Percentiles rank a stretch among this genome's conserved stretches.
phyloP scores from a whole-genome alignment of 805 yeast species.

The Suhomyces tanzawaensis region DNA sequence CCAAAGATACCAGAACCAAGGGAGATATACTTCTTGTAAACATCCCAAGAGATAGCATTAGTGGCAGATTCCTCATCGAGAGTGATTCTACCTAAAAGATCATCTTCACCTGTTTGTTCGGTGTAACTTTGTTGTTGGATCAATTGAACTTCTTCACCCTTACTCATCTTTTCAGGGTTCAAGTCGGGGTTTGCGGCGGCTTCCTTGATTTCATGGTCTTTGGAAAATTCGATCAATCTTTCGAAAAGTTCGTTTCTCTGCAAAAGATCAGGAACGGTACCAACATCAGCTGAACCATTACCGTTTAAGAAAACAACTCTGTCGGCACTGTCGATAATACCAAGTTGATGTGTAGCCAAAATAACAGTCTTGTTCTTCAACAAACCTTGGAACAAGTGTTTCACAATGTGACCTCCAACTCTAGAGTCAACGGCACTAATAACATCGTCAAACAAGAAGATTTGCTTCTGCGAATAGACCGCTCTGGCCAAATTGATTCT shows the following conservation, averaged over 20 bases:
- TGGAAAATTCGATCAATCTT: slow-evolving; percentile 48
- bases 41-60: slow-evolving; percentile 39
- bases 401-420: slow-evolving; percentile 42
- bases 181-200: slow-evolving; percentile 19
- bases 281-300: slow-evolving; percentile 41
- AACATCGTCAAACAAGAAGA: slow-evolving; percentile 43
- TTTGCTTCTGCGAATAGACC: slow-evolving; percentile 31
- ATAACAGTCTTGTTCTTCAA: slow-evolving; percentile 33
- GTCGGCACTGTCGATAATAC: slow-evolving; percentile 38
- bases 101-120: slow-evolving; percentile 4
- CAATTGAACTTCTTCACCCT: slow-evolving; percentile 16
- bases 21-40: slow-evolving; percentile 36
- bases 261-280: slow-evolving; percentile 30
- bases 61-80: slow-evolving; percentile 37
- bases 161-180: slow-evolving; percentile 14
- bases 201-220: slow-evolving; percentile 16
- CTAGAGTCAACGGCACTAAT: slow-evolving; percentile 43
- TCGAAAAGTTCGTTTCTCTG: slow-evolving; percentile 45
- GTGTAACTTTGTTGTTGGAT: slow-evolving; percentile 2
- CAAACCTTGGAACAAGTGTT: slow-evolving; percentile 32
- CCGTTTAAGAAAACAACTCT: slow-evolving; percentile 38
- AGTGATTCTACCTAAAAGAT: slow-evolving; percentile 28
- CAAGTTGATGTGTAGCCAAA: slow-evolving; percentile 45
- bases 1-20: slow-evolving; percentile 41
- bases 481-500: slow-evolving; percentile 46